These are phyloP conservation scores for Trypanosoma lewisi DNA, from an alignment of 208 protist genomes.

Conservation along the genomic window DNA sequence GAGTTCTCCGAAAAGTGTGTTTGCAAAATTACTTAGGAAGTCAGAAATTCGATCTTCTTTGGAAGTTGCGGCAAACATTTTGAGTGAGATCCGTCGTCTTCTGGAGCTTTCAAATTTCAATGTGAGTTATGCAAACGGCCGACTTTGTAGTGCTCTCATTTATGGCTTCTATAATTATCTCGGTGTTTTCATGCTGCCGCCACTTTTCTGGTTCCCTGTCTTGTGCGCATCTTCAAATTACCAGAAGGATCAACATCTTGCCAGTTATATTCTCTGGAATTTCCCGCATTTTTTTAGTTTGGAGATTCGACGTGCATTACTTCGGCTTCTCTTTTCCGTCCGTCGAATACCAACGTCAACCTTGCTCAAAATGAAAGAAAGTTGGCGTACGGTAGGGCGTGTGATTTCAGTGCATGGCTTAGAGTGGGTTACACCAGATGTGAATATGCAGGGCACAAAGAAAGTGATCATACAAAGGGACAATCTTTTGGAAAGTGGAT, in stretches of 20 bases:
- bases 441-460: constrained; percentile 29
- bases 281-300: constrained; percentile 66
- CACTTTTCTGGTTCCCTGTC: constrained; percentile 31
- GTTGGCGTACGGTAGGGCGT: neutral
- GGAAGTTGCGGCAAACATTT: constrained; percentile 10
- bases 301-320: constrained; percentile 54
- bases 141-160: constrained; percentile 66
- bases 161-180: constrained; percentile 68
- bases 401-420: constrained; percentile 34
- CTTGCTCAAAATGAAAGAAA: constrained; percentile 14
- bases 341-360: constrained; percentile 30
- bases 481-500: constrained; percentile 41
- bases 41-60: constrained; percentile 3
- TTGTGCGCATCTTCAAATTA: neutral
- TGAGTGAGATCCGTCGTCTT: constrained; percentile 15
- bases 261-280: constrained; percentile 66
- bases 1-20: constrained; percentile 12
- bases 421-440: constrained; percentile 35
- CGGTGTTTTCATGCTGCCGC: constrained; percentile 53
- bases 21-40: constrained; percentile 6
- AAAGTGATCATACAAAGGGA: constrained; percentile 42
- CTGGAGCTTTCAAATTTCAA: neutral
- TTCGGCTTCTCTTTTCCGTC: constrained; percentile 53
- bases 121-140: constrained; percentile 30
- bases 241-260: constrained; percentile 31